Evolutionary conservation across 192 early-diverging fungal species (phyloP).

Genomic region (Coemansia sp.): DNA sequence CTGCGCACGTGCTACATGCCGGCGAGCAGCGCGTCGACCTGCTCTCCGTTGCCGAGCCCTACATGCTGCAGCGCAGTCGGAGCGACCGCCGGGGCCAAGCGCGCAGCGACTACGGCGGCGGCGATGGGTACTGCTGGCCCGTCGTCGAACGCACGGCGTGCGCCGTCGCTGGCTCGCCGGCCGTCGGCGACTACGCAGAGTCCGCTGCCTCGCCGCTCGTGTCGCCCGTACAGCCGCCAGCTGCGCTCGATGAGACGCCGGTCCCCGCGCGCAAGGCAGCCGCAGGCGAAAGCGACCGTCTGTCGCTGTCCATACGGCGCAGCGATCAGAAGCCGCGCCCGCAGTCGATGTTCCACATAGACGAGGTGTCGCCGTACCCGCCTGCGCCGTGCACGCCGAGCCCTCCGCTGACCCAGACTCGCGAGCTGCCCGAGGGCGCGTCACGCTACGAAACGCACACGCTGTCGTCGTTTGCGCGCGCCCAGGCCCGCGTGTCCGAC

Average conservation of each 20-base stretch:
- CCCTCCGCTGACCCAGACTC: slow-evolving; percentile 7
- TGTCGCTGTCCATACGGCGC: background rate
- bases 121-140: slow-evolving; percentile 3
- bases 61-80: background rate
- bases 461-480: slow-evolving; percentile 13
- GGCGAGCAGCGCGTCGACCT: slow-evolving; percentile 22
- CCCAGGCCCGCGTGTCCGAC: slow-evolving; percentile 16
- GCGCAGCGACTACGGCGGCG: background rate
- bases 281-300: background rate
- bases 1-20: slow-evolving; percentile 12
- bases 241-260: background rate
- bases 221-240: background rate
- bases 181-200: slow-evolving; percentile 1
- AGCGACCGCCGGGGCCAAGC: background rate
- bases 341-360: slow-evolving; percentile 12
- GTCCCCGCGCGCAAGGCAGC: background rate
- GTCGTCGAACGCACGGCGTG: slow-evolving; percentile 4
- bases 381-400: slow-evolving; percentile 11
- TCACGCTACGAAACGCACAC: slow-evolving; percentile 24
- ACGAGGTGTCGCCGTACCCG: slow-evolving; percentile 20
- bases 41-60: slow-evolving; percentile 13
- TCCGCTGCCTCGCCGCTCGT: background rate
- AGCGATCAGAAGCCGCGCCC: background rate
- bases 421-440: background rate
- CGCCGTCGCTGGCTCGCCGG: background rate